phyloP scores from a whole-genome alignment of 305 asterid species.

The Fraxinus ornus region DNA sequence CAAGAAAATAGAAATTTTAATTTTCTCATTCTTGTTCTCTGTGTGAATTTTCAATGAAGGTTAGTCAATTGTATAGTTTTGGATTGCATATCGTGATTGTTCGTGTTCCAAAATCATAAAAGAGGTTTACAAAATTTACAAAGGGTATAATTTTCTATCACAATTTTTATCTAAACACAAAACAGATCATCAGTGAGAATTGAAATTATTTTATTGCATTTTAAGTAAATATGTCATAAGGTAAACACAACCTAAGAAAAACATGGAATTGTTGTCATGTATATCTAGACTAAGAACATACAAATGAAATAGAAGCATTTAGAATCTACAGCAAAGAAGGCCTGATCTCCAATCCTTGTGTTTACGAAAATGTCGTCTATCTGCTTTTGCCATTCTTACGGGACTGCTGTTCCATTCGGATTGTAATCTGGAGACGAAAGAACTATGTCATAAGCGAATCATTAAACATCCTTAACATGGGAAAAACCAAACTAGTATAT shows the following conservation, averaged over 20 bases:
- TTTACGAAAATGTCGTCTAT: conserved; percentile 51
- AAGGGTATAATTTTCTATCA: too few relatives aligned
- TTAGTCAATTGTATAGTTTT: too few relatives aligned
- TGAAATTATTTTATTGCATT: too few relatives aligned
- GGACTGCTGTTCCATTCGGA: conserved; percentile 96
- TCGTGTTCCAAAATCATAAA: too few relatives aligned
- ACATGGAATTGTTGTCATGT: conserved; percentile 27
- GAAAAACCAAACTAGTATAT: neutral
- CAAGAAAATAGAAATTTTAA: too few relatives aligned
- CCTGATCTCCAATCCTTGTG: conserved; percentile 80
- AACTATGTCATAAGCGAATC: neutral
- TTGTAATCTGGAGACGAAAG: conserved; percentile 55
- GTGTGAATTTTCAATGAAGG: too few relatives aligned
- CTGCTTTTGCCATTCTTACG: conserved; percentile 83
- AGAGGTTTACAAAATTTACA: too few relatives aligned
- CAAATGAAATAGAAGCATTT: conserved; percentile 23
- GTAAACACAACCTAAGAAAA: conserved; percentile 23
- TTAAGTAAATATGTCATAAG: neutral
- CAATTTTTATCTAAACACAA: too few relatives aligned
- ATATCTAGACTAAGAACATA: conserved; percentile 39
- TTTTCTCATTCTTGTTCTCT: too few relatives aligned
- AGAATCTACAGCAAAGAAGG: conserved; percentile 91
- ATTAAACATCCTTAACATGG: neutral
- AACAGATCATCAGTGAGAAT: too few relatives aligned
- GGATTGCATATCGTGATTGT: too few relatives aligned